Base-by-base conservation (phyloP, 2,329 filamentous ascomycete species). In the Pestalotiopsis sp. region DNA sequence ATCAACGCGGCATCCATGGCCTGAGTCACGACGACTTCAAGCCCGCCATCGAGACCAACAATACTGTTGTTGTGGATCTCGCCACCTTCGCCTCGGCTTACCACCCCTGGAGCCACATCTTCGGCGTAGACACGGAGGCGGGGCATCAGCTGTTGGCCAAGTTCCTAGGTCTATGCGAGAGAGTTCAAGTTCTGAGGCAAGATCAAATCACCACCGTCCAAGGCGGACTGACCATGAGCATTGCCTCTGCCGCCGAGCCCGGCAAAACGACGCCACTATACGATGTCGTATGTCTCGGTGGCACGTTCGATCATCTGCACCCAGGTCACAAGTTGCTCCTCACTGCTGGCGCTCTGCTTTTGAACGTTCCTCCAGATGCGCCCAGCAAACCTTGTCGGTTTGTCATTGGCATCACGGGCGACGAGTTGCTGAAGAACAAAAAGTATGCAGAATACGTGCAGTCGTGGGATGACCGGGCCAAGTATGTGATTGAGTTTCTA, bases 261-360 rank as follows among this genome's bases (percentile, higher is more conserved):
- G 67, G 72, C 5, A 58, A 68, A 25, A 65, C 75, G 57, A 78
- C 78, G 2, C 71, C 72, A 27, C 75, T 79, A 57, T 88, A 93
- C 78, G 81, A 84, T 69, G 86, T 89, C 14, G 92, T 97, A 64
- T 93, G 92, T 66, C 89, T 98, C 13, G 96, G 95, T 38, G 96
- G 96, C 11, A 99, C 96, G 0, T 99, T 98, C 81, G 96, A 99
- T 79, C 94, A 98, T 80, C 87, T 99, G 25, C 96, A 99, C 78
- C 91, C 93, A 4, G 96, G 96, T 5, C 96, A 99, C 83, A 99
- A 98, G 81, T 86, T 98, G n/a, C 87, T 99, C 23, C 88, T 99
- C 23, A 94, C 95, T n/a, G 95, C 95, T 70, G 93, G 92, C 0
- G 89, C 91, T 0, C 88, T 98, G 68, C 86, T 94, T 17, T 85